Evolutionary conservation across 345 rosid genomes (phyloP).

Genomic region (Excoecaria agallocha): DNA sequence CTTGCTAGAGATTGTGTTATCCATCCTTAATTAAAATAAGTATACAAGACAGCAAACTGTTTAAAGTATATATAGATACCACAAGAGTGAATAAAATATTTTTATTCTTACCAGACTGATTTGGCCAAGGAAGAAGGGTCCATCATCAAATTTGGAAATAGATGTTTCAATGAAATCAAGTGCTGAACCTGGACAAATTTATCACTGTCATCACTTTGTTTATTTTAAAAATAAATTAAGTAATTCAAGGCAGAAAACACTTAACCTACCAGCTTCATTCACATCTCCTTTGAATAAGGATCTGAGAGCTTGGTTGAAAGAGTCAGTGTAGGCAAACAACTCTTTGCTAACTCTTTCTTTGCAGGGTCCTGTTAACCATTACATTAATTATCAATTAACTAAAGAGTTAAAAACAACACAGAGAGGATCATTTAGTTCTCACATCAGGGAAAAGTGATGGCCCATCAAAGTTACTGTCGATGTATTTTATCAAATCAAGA

Average conservation of each 20-base stretch:
- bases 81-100: neutral
- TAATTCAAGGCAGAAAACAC: neutral
- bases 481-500: slow-evolving; percentile 33
- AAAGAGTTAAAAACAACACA: neutral
- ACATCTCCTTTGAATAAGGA: slow-evolving; percentile 22
- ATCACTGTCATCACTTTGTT: neutral
- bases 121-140: slow-evolving; percentile 38
- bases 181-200: slow-evolving; percentile 19
- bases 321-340: slow-evolving; percentile 17
- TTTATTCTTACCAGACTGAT: slow-evolving; percentile 30
- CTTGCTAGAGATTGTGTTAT: neutral
- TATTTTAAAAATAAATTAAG: neutral
- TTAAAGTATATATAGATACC: neutral
- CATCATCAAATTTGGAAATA: slow-evolving; percentile 31
- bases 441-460: slow-evolving; percentile 31
- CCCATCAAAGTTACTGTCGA: slow-evolving; percentile 32
- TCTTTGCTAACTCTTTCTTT: slow-evolving; percentile 32
- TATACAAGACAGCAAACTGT: neutral
- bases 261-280: slow-evolving; percentile 27
- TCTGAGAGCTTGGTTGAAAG: slow-evolving; percentile 13
- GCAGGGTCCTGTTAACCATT: slow-evolving; percentile 27
- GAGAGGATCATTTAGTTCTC: neutral
- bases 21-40: neutral
- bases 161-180: slow-evolving; percentile 33
- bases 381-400: neutral